Conservation (phyloP, 352 stramenopile species). For the Phytophthora europaea region DNA sequence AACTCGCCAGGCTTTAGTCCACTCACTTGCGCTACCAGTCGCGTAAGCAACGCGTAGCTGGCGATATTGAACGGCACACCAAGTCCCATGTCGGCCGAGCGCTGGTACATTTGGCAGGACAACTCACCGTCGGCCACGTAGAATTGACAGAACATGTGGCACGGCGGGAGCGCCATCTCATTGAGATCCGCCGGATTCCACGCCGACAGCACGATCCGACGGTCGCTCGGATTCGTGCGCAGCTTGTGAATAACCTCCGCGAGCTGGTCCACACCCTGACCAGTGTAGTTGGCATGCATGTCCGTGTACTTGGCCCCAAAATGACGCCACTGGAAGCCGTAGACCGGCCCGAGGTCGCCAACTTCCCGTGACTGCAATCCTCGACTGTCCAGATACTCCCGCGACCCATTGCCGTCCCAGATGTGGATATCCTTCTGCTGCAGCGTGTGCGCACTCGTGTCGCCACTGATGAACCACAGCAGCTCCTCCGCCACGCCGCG, state of each 20-base stretch:
- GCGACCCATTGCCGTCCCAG: constrained; percentile 99
- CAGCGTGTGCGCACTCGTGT: constrained; percentile 97
- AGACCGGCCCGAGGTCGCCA: constrained; percentile 97
- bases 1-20: constrained; percentile 97
- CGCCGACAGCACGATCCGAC: constrained; percentile 98
- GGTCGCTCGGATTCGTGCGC: constrained; percentile 97
- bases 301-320: constrained; percentile 99
- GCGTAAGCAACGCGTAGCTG: constrained; percentile 98
- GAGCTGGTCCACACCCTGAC: constrained; percentile 99
- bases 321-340: constrained; percentile 99
- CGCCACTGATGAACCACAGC: constrained; percentile 99
- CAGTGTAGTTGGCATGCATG: constrained; percentile 99
- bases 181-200: constrained; percentile 99
- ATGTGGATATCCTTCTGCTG: constrained; percentile 99
- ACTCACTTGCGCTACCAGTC: constrained; percentile 96
- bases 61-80: constrained; percentile 99
- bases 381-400: constrained; percentile 94
- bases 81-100: constrained; percentile 99
- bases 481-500: constrained; percentile 99
- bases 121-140: constrained; percentile 89
- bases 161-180: constrained; percentile 99
- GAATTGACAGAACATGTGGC: constrained; percentile 99
- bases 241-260: constrained; percentile 98
- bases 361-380: constrained; percentile 96
- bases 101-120: constrained; percentile 99